These are phyloP conservation scores for Paraphaeosphaeria minitans DNA, from an alignment of 2,329 filamentous ascomycete species.

Conservation along the genomic window DNA sequence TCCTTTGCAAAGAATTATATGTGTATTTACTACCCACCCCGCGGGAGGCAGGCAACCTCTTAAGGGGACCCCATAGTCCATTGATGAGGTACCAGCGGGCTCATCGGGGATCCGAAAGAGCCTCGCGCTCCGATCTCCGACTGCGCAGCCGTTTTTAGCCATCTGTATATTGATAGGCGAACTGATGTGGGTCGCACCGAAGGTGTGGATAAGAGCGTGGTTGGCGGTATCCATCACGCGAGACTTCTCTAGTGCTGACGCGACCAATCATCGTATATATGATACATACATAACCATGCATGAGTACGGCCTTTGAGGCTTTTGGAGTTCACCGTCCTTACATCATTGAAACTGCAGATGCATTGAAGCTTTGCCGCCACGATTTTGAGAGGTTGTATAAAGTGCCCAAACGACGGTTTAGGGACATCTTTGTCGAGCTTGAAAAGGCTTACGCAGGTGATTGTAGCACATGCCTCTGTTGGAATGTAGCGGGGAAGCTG, in stretches of 20 bases:
- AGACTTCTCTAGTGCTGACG: neutral
- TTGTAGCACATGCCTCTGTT: neutral
- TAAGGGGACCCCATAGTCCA: neutral
- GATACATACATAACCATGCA: neutral
- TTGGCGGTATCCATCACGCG: neutral
- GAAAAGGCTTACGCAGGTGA: neutral
- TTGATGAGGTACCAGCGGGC: neutral
- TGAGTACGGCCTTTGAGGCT: neutral
- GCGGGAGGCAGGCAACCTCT: neutral
- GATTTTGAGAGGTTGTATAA: neutral
- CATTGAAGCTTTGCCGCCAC: neutral
- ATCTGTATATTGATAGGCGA: neutral
- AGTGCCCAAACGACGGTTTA: neutral
- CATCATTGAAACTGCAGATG: neutral
- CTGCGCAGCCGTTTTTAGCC: neutral
- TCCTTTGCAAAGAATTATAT: neutral
- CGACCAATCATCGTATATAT: neutral
- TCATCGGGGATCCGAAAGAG: constrained; percentile 10
- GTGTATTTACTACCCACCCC: neutral
- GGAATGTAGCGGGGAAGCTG: neutral
- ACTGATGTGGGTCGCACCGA: neutral
- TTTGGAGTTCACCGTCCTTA: neutral
- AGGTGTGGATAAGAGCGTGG: neutral
- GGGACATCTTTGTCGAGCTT: neutral
- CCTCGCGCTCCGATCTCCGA: constrained; percentile 3